Conservation (phyloP, 148 eudicot genomes). For the Chenopodium quinoa region DNA sequence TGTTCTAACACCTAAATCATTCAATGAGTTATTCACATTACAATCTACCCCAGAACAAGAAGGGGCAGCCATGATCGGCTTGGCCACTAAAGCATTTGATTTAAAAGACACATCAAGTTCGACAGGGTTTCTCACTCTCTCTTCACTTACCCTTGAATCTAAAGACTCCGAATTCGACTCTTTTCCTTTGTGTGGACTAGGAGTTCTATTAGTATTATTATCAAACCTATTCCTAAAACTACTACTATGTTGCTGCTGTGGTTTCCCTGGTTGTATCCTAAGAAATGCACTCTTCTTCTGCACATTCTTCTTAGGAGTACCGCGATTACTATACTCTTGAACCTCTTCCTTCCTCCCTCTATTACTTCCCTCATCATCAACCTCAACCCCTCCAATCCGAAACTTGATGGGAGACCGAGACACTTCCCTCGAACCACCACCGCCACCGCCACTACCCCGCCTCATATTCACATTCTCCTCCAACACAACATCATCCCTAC, state of each 20-base stretch:
- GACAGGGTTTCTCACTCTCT: conserved; percentile 50
- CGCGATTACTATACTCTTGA: conserved; percentile 24
- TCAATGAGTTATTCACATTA: conserved; percentile 18
- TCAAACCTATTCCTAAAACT: conserved; percentile 37
- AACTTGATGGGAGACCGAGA: conserved; percentile 27
- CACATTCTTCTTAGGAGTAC: conserved; percentile 43
- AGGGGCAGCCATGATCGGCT: conserved; percentile 50
- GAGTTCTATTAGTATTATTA: conserved; percentile 23
- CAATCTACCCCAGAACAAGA: conserved; percentile 32
- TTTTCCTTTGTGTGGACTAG: conserved; percentile 40
- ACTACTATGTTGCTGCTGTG: conserved; percentile 13
- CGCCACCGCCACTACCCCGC: conserved; percentile 19
- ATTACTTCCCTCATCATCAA: conserved; percentile 17
- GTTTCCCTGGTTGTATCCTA: conserved; percentile 57
- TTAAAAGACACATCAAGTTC: conserved; percentile 77
- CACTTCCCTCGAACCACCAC: conserved; percentile 17
- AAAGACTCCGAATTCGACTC: conserved; percentile 16
- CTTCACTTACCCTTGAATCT: conserved; percentile 34
- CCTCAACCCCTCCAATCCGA: conserved; percentile 27
- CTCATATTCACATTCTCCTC: conserved; percentile 30
- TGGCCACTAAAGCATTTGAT: conserved; percentile 71
- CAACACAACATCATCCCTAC: conserved; percentile 23
- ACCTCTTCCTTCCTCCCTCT: conserved; percentile 38
- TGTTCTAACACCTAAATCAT: conserved; percentile 25
- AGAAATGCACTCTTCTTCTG: conserved; percentile 63